These are phyloP conservation scores for Komagataella ulmi DNA, from an alignment of 805 yeast species.

Conservation along the genomic window DNA sequence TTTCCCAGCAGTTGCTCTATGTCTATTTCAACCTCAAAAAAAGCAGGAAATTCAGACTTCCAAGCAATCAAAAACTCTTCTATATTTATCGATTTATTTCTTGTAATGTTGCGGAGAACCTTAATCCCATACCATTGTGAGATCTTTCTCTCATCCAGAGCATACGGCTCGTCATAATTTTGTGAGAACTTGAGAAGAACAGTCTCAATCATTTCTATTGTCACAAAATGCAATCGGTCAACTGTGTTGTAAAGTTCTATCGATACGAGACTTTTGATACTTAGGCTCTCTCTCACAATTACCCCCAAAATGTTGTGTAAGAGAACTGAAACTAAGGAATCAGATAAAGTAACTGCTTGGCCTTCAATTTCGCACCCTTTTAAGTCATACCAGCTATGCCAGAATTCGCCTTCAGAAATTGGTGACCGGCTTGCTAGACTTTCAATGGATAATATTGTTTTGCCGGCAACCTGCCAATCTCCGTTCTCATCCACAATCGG, in stretches of 20 bases:
- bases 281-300: conserved; percentile 4
- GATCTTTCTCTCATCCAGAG: conserved; percentile 28
- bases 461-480: background rate
- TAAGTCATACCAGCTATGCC: conserved; percentile 30
- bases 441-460: conserved; percentile 10
- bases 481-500: conserved; percentile 17
- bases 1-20: conserved; percentile 40
- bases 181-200: conserved; percentile 34
- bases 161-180: conserved; percentile 13
- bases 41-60: conserved; percentile 50
- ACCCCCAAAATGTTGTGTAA: conserved; percentile 5
- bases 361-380: conserved; percentile 47
- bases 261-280: conserved; percentile 6
- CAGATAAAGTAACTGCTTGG: conserved; percentile 18
- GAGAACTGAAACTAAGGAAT: conserved; percentile 4
- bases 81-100: conserved; percentile 5
- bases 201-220: conserved; percentile 31
- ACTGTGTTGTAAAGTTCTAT: conserved; percentile 7
- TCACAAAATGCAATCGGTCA: conserved; percentile 9
- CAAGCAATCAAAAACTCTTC: conserved; percentile 53
- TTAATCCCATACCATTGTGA: conserved; percentile 54
- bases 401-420: conserved; percentile 42
- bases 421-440: conserved; percentile 31
- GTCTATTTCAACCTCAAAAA: conserved; percentile 47
- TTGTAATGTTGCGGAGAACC: conserved; percentile 18